phyloP scores from a whole-genome alignment of 345 rosid species.

The Passiflora organensis region DNA sequence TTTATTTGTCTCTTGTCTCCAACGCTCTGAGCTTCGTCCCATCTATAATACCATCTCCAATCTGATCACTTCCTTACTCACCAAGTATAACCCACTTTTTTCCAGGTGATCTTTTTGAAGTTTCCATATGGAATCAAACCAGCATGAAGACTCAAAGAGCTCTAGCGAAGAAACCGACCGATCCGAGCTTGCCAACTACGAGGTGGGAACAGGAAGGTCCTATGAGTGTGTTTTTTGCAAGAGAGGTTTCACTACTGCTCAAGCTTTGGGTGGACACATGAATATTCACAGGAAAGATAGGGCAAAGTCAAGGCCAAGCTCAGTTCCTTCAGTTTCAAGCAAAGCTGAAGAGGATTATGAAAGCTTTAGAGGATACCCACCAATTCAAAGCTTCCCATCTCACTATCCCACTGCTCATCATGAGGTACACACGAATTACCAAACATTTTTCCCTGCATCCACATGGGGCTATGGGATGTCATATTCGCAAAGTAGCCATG shows the following conservation, averaged over 20 bases:
- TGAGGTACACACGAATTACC: slow-evolving; percentile 15
- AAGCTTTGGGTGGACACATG: slow-evolving; percentile 30
- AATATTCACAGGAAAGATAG: slow-evolving; percentile 29
- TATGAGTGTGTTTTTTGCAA: slow-evolving; percentile 28
- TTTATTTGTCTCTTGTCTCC: slow-evolving; percentile 2
- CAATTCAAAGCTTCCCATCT: slow-evolving; percentile 26
- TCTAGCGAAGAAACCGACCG: slow-evolving; percentile 13
- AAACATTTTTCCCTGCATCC: slow-evolving; percentile 7
- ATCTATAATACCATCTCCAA: slow-evolving; percentile 2
- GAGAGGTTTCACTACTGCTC: slow-evolving; percentile 26
- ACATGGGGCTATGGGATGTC: slow-evolving; percentile 15
- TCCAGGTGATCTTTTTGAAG: not conserved
- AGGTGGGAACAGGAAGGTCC: slow-evolving; percentile 11
- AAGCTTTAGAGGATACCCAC: slow-evolving; percentile 18
- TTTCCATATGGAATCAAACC: slow-evolving; percentile 10
- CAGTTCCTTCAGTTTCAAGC: slow-evolving; percentile 17
- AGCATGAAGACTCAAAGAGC: slow-evolving; percentile 12
- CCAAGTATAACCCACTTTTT: slow-evolving; percentile 3
- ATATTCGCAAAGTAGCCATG: slow-evolving; percentile 19
- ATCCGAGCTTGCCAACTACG: slow-evolving; percentile 3
- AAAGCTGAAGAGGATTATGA: slow-evolving; percentile 21
- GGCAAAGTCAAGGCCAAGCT: slow-evolving; percentile 11
- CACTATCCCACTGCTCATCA: slow-evolving; percentile 11
- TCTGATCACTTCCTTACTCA: not conserved
- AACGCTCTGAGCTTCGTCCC: not conserved